These are phyloP conservation scores for Climacium dendroides DNA, from an alignment of 225 moss, liverwort and hornwort species.

Conservation along the genomic window DNA sequence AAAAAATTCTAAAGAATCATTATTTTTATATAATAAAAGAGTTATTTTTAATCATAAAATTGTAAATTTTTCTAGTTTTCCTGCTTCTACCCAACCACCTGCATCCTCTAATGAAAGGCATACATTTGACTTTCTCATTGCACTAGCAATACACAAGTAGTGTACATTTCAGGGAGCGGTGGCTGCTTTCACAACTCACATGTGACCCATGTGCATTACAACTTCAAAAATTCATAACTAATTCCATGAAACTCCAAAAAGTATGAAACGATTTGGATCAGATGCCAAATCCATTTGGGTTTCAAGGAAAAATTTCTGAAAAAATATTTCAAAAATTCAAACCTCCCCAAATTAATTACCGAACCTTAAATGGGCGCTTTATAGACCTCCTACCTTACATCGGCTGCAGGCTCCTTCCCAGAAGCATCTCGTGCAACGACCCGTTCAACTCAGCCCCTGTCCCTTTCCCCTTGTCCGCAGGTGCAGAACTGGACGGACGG, in stretches of 20 bases:
- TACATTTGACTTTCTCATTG: not conserved
- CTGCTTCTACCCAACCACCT: rapidly evolving
- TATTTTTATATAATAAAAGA: not conserved
- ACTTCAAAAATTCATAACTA: not conserved
- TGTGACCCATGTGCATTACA: rapidly evolving
- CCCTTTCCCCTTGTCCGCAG: no score
- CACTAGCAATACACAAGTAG: not conserved
- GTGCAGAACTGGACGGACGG: not conserved
- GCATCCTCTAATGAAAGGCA: rapidly evolving
- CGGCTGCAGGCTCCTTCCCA: not conserved
- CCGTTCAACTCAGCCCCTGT: not conserved
- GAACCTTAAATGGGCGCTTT: no score
- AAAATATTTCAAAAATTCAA: not conserved
- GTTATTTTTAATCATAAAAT: not conserved
- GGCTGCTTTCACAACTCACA: rapidly evolving
- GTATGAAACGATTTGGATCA: rapidly evolving
- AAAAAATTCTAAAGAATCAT: not conserved
- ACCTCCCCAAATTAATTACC: not conserved
- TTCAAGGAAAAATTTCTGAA: no score
- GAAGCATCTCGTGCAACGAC: not conserved
- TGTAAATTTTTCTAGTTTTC: not conserved
- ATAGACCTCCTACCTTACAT: no score
- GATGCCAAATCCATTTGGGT: not conserved
- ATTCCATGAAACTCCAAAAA: not conserved
- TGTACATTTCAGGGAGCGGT: not conserved